These are phyloP conservation scores for Cladosporium sp. DNA, from an alignment of 2,329 filamentous ascomycete genomes.

Conservation along the genomic window DNA sequence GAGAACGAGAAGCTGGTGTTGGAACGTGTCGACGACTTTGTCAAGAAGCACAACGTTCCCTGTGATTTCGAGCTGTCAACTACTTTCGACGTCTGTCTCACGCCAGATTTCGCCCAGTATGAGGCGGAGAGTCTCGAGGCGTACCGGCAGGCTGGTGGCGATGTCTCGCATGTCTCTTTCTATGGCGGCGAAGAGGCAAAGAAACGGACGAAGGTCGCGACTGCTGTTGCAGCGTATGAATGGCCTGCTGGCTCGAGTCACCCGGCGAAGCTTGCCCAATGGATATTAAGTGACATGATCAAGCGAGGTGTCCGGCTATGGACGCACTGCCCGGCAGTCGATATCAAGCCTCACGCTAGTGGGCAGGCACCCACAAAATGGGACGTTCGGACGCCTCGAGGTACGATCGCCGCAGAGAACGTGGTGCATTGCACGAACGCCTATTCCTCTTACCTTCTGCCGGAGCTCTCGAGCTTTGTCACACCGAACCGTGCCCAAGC, in stretches of 20 bases:
- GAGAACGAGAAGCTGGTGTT: constrained; percentile 42
- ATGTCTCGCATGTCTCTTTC: constrained; percentile 40
- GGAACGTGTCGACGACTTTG: constrained; percentile 39
- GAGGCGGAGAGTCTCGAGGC: constrained; percentile 38
- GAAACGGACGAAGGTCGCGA: constrained; percentile 34
- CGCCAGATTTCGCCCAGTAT: constrained; percentile 43
- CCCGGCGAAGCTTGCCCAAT: constrained; percentile 49
- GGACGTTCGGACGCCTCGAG: constrained; percentile 34
- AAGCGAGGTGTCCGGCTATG: constrained; percentile 38
- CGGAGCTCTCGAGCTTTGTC: constrained; percentile 34
- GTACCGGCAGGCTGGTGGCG: constrained; percentile 41
- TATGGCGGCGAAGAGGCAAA: constrained; percentile 39
- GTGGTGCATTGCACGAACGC: constrained; percentile 42
- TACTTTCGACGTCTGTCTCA: constrained; percentile 49
- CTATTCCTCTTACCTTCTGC: constrained; percentile 35
- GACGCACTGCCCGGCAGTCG: constrained; percentile 40
- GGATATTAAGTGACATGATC: constrained; percentile 38
- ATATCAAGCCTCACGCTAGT: constrained; percentile 16
- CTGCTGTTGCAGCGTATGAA: constrained; percentile 45
- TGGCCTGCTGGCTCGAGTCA: constrained; percentile 49
- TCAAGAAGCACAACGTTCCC: constrained; percentile 37
- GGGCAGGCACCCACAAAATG: constrained; percentile 20
- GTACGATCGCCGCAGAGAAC: constrained; percentile 26
- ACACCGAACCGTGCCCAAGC: constrained; percentile 45
- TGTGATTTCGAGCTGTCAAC: constrained; percentile 47